Evolutionary conservation across 768 basidiomycete species (phyloP), one percentile per base, ranked within the genome.

Genomic region (Suillus variegatus): DNA sequence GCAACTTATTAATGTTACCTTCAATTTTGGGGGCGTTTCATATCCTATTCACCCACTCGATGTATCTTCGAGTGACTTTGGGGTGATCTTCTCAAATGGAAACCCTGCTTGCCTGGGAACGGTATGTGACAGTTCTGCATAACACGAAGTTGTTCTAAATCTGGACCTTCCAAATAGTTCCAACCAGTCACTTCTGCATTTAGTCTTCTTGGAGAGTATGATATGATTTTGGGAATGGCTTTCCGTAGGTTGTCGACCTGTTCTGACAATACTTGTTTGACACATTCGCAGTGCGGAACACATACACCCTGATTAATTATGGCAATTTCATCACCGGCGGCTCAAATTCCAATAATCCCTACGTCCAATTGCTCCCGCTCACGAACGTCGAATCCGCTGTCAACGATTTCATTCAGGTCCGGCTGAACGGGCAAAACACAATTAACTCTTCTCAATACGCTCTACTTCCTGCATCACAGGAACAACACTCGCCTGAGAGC

Each of bases 181-280:
- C 92, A 94, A 81, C 92, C 92, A 2, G 91, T 93, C 68, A 91
- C 91, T 16, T 85, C 87, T 4, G 90, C 91, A 6, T 92, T 93
- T 78, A 88, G 89, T 79, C 68, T 92, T 49, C 83, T 91, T 35
- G 89, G 91, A 67, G 83, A 89, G 72, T 94, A 91, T 68, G 92
- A 94, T 69, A 88, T 93, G 82, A 91, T 93, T 70, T 82, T 93
- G 58, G 92, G 92, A 68, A 92, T 92, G 90, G 84, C 84, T 62
- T 92, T 93, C 79, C 64, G 91, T 93, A 76, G 69, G 90, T 60
- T 28, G 18, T 76, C 5, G 9, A 44, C 51, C 44, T 41, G 36
- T 10, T 60, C 38, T 22, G 3, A 20, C 20, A 40, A 44, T 46
- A 12, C n/a, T 28, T 14, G 62, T 41, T 47, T 35, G 38, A 35